Percentiles rank a stretch among this genome's conserved stretches.
phyloP scores from a whole-genome alignment of 441 rosid genomes.

The Mallotus japonicus region DNA sequence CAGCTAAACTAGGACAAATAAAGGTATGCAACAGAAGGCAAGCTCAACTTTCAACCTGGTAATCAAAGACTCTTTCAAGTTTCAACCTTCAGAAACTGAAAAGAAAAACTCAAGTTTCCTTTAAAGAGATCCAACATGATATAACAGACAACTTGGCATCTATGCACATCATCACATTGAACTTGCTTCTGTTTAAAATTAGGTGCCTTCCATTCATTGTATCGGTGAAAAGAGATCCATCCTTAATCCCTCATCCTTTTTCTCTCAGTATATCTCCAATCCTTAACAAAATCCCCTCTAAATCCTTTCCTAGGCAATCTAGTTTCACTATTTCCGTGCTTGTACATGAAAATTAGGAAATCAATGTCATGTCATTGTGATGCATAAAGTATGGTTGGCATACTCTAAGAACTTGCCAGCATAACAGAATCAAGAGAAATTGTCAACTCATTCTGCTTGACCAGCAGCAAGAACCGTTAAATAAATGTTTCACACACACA shows the following conservation, averaged over 20 bases:
- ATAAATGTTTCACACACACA: too few species aligned
- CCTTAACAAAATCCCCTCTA: neutral
- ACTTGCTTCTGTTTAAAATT: neutral
- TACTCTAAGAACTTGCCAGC: neutral
- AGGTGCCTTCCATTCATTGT: neutral
- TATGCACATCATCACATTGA: neutral
- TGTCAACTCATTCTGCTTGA: neutral
- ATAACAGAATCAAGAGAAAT: neutral
- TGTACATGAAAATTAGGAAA: neutral
- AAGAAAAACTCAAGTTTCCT: neutral
- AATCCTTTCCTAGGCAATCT: neutral
- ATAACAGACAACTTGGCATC: neutral
- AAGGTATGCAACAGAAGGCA: neutral
- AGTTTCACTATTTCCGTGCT: neutral
- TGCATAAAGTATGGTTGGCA: neutral
- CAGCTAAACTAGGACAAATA: neutral
- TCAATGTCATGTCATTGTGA: neutral
- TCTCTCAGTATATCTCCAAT: neutral
- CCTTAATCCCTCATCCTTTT: too few species aligned
- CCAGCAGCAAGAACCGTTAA: neutral
- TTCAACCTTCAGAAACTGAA: neutral
- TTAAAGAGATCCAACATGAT: neutral
- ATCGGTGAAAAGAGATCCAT: neutral
- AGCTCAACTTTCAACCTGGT: neutral
- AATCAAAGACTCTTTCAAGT: neutral